Percentiles rank a stretch among this genome's conserved stretches.
These are phyloP conservation scores for Nigrospora osmanthi DNA, from an alignment of 2,329 filamentous ascomycete species.

Conservation along the genomic window DNA sequence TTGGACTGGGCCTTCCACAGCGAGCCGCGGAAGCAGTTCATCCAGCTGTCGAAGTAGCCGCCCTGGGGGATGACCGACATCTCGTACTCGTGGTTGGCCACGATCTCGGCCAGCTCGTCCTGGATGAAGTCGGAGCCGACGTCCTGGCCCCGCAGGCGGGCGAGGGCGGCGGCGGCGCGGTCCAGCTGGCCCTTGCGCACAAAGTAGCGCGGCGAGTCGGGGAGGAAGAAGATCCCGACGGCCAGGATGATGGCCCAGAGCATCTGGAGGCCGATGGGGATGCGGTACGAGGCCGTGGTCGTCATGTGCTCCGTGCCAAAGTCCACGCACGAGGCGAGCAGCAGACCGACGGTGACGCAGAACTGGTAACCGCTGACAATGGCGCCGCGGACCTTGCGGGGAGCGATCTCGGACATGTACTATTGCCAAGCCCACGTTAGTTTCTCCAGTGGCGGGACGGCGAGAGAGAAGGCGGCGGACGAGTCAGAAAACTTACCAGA, in stretches of 20 bases:
- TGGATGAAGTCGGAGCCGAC: conserved; percentile 66
- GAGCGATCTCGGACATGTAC: conserved; percentile 79
- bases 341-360: conserved; percentile 71
- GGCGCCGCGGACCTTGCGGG: conserved; percentile 68
- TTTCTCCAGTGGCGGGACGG: neutral
- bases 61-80: conserved; percentile 56
- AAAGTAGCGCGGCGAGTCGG: conserved; percentile 79
- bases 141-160: conserved; percentile 67
- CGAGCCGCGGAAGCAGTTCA: conserved; percentile 58
- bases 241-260: conserved; percentile 72
- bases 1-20: conserved; percentile 57
- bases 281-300: conserved; percentile 66
- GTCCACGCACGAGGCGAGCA: conserved; percentile 67
- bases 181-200: conserved; percentile 70
- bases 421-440: neutral
- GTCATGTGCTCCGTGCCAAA: conserved; percentile 58
- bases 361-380: conserved; percentile 80
- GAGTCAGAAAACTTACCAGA: conserved; percentile 25
- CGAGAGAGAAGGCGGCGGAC: neutral
- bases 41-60: conserved; percentile 63
- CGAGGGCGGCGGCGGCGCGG: conserved; percentile 53
- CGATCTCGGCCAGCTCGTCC: conserved; percentile 73
- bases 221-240: conserved; percentile 64
- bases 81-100: conserved; percentile 87
- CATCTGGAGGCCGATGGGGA: conserved; percentile 75